phyloP scores from a whole-genome alignment of 2,329 filamentous ascomycete species.

The Westerdykella ornata region DNA sequence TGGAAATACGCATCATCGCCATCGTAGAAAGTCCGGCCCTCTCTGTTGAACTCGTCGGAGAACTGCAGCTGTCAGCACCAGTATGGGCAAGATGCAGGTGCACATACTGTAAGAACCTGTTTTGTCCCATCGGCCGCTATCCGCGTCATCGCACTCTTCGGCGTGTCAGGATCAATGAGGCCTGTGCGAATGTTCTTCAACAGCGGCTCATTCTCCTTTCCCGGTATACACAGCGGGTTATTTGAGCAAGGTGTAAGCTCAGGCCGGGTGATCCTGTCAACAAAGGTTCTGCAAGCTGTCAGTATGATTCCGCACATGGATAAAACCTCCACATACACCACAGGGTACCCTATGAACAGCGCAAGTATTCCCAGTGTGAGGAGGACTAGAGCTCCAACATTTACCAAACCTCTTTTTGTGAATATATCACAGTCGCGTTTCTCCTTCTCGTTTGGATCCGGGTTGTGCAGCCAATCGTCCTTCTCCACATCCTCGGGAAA shows the following conservation, averaged over 20 bases:
- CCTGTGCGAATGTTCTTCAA: slow-evolving; percentile 55
- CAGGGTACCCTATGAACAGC: slow-evolving; percentile 63
- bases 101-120: slow-evolving; percentile 53
- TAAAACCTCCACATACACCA: slow-evolving; percentile 51
- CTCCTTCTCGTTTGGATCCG: slow-evolving; percentile 58
- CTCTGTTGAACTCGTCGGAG: slow-evolving; percentile 64
- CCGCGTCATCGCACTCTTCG: slow-evolving; percentile 50
- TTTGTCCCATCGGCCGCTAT: slow-evolving; percentile 54
- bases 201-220: slow-evolving; percentile 44
- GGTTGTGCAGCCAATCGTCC: slow-evolving; percentile 66
- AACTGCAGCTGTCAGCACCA: slow-evolving; percentile 41
- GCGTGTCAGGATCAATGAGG: slow-evolving; percentile 63
- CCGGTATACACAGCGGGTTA: slow-evolving; percentile 47
- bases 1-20: slow-evolving; percentile 64
- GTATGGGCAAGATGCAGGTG: background rate
- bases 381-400: slow-evolving; percentile 56
- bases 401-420: slow-evolving; percentile 56
- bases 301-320: slow-evolving; percentile 3
- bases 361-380: slow-evolving; percentile 56
- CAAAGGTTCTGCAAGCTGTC: slow-evolving; percentile 48
- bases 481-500: slow-evolving; percentile 69
- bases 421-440: slow-evolving; percentile 58
- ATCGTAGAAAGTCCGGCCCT: slow-evolving; percentile 63
- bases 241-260: slow-evolving; percentile 35
- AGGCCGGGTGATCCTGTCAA: slow-evolving; percentile 40